Base-by-base conservation (phyloP, 331 rosid species). In the Pyracantha coccinea region DNA sequence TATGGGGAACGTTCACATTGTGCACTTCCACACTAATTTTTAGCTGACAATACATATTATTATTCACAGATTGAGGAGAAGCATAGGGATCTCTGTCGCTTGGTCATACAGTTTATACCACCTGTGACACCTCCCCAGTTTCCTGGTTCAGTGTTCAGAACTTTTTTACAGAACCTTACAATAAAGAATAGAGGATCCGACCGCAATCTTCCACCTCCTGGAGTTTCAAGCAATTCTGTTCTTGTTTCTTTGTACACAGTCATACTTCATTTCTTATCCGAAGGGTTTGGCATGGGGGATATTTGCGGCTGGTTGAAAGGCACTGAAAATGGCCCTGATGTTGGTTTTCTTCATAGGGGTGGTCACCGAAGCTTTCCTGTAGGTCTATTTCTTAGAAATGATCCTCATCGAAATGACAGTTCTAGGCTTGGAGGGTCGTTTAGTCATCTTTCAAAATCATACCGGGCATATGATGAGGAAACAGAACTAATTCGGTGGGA, bases 321-420 rank as follows among this genome's bases (percentile, higher is more conserved):
- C 82, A 72, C 86, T 81, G 88, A 86, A 80, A 76, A 77, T 81
- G 84, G 85, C 41, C 70, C 85, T 44, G 89, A 89, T 81, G 83
- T 85, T 86, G 99, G 97, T 78, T 94, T 94, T 87, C 96, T 94
- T 85, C 99, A 94, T 81, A 92, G 93, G 83, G 97, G 99, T 32
- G 97, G 99, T 76, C 89, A 90, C 66, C 95, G 82, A 81, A 86
- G 89, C 80, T 94, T 90, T 79, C 97, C 99, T 21, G 79, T 86
- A 31, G 87, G 82, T 64, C 77, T 94, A 77, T 88, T 94, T 79
- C 82, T 94, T 17, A 90, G 83, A 81, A 83, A 85, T 77, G 92
- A 88, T 81, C 86, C 97, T 41, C 97, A 83, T 69, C 87, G 72
- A 66, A 84, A 75, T 76, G 95, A 86, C 77, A 87, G 87, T 80